Evolutionary conservation across 73 alveolate genomes (phyloP), one percentile per base, ranked within the genome.

Genomic region (Paramecium biaurelia): DNA sequence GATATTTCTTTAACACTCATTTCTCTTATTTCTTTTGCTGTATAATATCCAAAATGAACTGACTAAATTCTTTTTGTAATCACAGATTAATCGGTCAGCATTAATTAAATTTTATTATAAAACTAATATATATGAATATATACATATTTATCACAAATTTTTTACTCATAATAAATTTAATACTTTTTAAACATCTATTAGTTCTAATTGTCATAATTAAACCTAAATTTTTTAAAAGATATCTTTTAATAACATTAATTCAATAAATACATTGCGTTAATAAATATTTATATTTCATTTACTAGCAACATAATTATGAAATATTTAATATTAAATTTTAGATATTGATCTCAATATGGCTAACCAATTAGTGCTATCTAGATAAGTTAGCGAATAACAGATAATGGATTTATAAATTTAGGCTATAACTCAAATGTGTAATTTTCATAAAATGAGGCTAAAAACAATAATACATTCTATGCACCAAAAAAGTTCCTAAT

Each of bases 11-110:
- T 95, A 24, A 92, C 95, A 53, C 95, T 67, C 89, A 96, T 45
- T 58, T 57, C 92, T 74, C 93, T 82, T n/a, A 96, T 95, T 85
- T 96, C 98, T 43, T 94, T 92, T 74, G 95, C 96, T 11, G 97
- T 86, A 93, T 95, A 95, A 63, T 92, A 96, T 38, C 94, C 70
- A 93, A 93, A 96, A 49, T 82, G 56, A 20, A 88, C 93, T 35
- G 21, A 41, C 30, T 79, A 18, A 24, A 79, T 45, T 32, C 72
- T 79, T 32, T 79, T 79, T 18, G 74, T 79, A 42, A 79, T 79
- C 32, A 45, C 53, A 79, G 90, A 79, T 79, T 57, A 79, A 45
- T 79, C 90, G 21, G 90, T 57, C 34, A 79, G 53, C 90, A 79
- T 79, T 42, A 79, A 79, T 79, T 79, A 79, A 79, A 79, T 15